Base-by-base conservation (phyloP, 805 yeast genomes). In the Yamadazyma endophytica region DNA sequence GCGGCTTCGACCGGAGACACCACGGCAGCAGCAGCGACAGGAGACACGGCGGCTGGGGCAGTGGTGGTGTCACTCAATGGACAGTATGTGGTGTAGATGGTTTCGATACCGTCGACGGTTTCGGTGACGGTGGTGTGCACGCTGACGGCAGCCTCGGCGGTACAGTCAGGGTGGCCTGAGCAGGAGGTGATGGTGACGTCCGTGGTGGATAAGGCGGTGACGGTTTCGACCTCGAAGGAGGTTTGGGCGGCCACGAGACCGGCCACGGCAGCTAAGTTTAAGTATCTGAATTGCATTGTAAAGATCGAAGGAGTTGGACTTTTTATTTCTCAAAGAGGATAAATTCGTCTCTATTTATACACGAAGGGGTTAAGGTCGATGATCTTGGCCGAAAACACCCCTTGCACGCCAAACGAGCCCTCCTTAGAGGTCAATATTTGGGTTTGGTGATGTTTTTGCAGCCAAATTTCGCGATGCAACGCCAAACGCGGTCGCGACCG, bases 171-270 rank as follows among this genome's bases (percentile, higher is more conserved):
- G 35, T 55, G 36, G 28, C 60, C 58, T 16, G 54, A 34, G 44
- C 70, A 64, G n/a, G 63, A 54, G 33, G 68, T 62, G 43, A 61
- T 50, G 34, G 70, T 63, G 26, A 57, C 58, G 24, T 52, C 50
- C 28, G 57, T 55, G 37, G 67, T 54, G 42, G 36, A 18, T 28
- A 37, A 32, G 9, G 46, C 46, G 29, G 61, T 54, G 28, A 50
- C 54, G 21, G 60, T 54, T 32, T 40, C 47, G 24, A 48, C 35
- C 17, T 37, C 43, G 23, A 37, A 38, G 14, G 37, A 27, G 21
- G 52, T 45, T 12, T 44, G 24, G 23, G 48, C 44, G 37, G 58
- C 56, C 28, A 44, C 47, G 19, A 48, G 39, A 24, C 52, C 46
- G 19, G 50, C 43, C 23, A 48, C 44, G 31, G 44, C 40, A 26